These are phyloP conservation scores for Akanthomyces lecanii DNA, from an alignment of 2,329 filamentous ascomycete species.

Conservation along the genomic window DNA sequence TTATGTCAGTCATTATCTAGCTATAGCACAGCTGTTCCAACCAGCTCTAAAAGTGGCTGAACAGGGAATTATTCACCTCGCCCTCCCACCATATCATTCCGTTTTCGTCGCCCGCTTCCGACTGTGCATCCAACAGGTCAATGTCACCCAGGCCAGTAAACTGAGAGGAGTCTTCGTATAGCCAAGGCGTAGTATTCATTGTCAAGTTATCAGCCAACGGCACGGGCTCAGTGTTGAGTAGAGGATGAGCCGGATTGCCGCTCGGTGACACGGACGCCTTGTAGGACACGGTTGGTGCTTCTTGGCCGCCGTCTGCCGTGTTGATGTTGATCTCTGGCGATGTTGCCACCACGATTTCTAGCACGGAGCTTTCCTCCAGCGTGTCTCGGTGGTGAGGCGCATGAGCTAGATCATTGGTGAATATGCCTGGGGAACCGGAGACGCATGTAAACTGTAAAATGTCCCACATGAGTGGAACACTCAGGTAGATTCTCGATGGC, in stretches of 20 bases:
- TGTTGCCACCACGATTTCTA: slow-evolving; percentile 48
- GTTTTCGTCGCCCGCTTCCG: slow-evolving; percentile 21
- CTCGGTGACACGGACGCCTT: slow-evolving; percentile 26
- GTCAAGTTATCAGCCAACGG: slow-evolving; percentile 34
- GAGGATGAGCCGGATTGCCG: slow-evolving; percentile 23
- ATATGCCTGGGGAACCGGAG: slow-evolving; percentile 32
- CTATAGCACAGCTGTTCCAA: not conserved
- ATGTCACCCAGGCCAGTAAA: slow-evolving; percentile 36
- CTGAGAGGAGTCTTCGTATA: slow-evolving; percentile 40
- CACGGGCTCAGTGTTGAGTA: slow-evolving; percentile 27
- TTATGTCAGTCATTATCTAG: not conserved
- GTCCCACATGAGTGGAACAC: slow-evolving; percentile 50
- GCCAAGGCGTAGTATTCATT: slow-evolving; percentile 40
- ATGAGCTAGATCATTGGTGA: slow-evolving; percentile 38
- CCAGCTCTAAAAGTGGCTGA: slow-evolving; percentile 32
- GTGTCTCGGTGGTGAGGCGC: slow-evolving; percentile 33
- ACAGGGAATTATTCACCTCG: slow-evolving; percentile 36
- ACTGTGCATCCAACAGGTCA: slow-evolving; percentile 29
- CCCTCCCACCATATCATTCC: slow-evolving; percentile 39
- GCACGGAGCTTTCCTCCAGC: slow-evolving; percentile 33
- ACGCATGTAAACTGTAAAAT: slow-evolving; percentile 45
- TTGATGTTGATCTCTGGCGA: slow-evolving; percentile 49
- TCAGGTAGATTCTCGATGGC: slow-evolving; percentile 49
- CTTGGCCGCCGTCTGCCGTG: slow-evolving; percentile 47
- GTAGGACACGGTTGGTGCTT: slow-evolving; percentile 40